Evolutionary conservation across 2,329 filamentous ascomycete genomes (phyloP).

Genomic region (Cordyceps farinosa): DNA sequence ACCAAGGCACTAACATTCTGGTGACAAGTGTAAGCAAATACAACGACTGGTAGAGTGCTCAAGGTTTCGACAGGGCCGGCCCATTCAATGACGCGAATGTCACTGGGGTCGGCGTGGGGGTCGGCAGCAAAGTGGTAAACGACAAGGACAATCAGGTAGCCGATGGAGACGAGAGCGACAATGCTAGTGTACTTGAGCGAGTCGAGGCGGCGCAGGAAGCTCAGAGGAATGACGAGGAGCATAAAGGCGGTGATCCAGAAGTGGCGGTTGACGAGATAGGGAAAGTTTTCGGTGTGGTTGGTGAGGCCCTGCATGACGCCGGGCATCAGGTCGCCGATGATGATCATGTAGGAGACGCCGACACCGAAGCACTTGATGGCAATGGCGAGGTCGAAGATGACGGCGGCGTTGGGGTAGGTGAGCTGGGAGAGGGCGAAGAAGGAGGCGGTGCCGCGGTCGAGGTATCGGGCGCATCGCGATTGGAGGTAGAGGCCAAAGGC

Average conservation of each 20-base stretch:
- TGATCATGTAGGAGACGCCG: conserved; percentile 95
- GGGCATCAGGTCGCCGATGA: conserved; percentile 97
- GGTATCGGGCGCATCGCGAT: conserved; percentile 84
- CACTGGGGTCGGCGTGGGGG: conserved; percentile 67
- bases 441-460: conserved; percentile 82
- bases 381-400: conserved; percentile 93
- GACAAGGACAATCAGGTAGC: conserved; percentile 88
- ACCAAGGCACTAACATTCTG: conserved; percentile 65
- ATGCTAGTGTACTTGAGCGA: conserved; percentile 97
- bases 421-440: conserved; percentile 98
- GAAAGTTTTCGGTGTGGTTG: conserved; percentile 54
- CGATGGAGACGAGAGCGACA: conserved; percentile 85
- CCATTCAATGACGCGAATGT: conserved; percentile 74
- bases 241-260: conserved; percentile 99
- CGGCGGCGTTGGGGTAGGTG: conserved; percentile 92
- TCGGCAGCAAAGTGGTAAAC: conserved; percentile 89
- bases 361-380: conserved; percentile 98
- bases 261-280: conserved; percentile 81
- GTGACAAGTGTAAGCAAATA: conserved; percentile 99
- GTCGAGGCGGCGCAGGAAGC: conserved; percentile 85
- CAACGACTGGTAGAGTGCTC: conserved; percentile 86
- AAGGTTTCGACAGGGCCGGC: conserved; percentile 74
- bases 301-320: conserved; percentile 83
- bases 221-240: conserved; percentile 91
- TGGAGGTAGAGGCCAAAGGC: conserved; percentile 95